A percentile compares a stretch with the other conserved stretches of the same genome.
Conservation (phyloP, 1,284 basidiomycete species). For the Acaromyces ingoldii region DNA sequence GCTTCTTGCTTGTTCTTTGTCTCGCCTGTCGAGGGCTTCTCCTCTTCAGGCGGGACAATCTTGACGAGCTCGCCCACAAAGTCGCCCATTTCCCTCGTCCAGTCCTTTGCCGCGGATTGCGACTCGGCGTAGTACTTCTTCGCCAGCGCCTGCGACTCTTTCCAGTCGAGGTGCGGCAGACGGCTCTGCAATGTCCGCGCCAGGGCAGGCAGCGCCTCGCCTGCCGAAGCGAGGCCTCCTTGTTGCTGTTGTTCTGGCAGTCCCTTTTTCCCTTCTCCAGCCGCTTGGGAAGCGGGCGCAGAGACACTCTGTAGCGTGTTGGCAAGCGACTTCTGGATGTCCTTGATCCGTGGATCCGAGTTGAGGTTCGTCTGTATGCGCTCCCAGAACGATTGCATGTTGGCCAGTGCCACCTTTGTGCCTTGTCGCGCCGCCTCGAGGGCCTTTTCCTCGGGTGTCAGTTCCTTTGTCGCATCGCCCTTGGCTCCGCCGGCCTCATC, state of each 20-base stretch:
- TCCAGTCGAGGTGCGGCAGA: slow-evolving; percentile 33
- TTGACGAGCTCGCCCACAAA: slow-evolving; percentile 35
- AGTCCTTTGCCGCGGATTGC: slow-evolving; percentile 31
- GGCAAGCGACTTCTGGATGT: slow-evolving; percentile 25
- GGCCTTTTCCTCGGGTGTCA: background rate
- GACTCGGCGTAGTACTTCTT: slow-evolving; percentile 27
- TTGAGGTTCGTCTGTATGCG: no score
- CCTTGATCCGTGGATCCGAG: slow-evolving; percentile 9
- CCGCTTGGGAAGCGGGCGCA: background rate
- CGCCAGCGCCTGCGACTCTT: slow-evolving; percentile 33
- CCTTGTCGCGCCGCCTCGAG: background rate
- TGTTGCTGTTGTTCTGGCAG: no score
- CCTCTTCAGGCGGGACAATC: slow-evolving; percentile 32
- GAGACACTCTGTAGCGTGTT: slow-evolving; percentile 6
- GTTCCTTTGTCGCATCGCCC: background rate
- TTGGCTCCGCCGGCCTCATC: background rate
- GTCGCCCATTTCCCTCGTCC: slow-evolving; percentile 35
- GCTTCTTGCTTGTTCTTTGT: background rate
- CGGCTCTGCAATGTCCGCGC: slow-evolving; percentile 28
- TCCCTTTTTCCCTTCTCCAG: background rate
- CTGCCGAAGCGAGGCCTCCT: background rate
- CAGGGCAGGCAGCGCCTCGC: slow-evolving; percentile 8
- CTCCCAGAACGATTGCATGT: slow-evolving; percentile 3
- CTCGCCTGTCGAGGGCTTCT: background rate
- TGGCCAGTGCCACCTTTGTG: background rate